Conservation (phyloP, 2,329 filamentous ascomycete species). For the Scedosporium aurantiacum region DNA sequence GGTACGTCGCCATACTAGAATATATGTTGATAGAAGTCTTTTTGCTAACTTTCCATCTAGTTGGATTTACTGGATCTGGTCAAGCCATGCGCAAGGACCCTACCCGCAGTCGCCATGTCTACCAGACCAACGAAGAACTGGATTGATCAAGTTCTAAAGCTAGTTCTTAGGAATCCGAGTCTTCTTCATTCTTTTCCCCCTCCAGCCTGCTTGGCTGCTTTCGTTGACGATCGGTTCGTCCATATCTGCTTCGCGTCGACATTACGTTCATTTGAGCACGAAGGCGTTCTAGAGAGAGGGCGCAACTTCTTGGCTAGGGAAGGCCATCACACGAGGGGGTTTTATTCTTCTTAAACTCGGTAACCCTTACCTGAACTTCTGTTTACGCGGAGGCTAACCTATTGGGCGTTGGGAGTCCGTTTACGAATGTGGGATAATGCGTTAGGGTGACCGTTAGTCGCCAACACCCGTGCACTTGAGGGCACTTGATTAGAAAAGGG, state of each 20-base stretch:
- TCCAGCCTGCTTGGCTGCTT: background rate
- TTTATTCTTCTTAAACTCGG: background rate
- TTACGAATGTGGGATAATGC: background rate
- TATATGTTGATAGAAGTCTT: background rate
- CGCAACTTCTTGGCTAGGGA: background rate
- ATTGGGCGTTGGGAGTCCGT: background rate
- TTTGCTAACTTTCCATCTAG: conserved; percentile 34
- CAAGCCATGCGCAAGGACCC: conserved; percentile 92
- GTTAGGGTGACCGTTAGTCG: too few species aligned
- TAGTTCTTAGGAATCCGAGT: conserved; percentile 8
- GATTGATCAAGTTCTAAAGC: conserved; percentile 37
- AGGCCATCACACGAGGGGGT: background rate
- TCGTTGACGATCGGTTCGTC: too few species aligned
- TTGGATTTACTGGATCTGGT: conserved; percentile 92
- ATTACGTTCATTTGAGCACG: background rate
- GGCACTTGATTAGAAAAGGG: too few species aligned
- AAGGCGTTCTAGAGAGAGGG: background rate
- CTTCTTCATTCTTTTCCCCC: background rate
- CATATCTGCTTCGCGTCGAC: too few species aligned
- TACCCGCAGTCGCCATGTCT: conserved; percentile 71
- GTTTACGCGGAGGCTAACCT: conserved; percentile 1
- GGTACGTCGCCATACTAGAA: conserved; percentile 40
- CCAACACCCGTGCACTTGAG: too few species aligned
- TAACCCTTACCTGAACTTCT: conserved; percentile 5
- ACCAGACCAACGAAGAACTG: conserved; percentile 65